phyloP scores from a whole-genome alignment of 1,139 yeast species.

The Casaregolazyma lundiana region DNA sequence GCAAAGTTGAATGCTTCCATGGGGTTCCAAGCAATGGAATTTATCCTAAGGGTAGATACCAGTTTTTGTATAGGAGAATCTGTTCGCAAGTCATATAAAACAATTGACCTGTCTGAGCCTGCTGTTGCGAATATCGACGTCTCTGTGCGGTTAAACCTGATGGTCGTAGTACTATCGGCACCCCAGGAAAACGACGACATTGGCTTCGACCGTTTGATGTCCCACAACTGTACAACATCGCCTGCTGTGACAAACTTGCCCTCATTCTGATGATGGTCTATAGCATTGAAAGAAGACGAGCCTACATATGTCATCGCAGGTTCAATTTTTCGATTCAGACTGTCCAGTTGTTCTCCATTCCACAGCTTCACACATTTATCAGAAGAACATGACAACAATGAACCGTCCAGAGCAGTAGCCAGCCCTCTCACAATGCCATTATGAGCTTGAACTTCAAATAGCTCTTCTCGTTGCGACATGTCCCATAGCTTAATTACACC shows the following conservation, averaged over 20 bases:
- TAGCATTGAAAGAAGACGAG: conserved; percentile 75
- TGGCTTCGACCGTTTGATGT: conserved; percentile 71
- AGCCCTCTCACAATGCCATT: conserved; percentile 87
- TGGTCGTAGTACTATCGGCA: conserved; percentile 80
- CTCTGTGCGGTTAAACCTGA: conserved; percentile 85
- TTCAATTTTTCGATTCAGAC: conserved; percentile 19
- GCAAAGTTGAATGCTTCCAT: conserved; percentile 96
- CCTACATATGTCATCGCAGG: conserved; percentile 70
- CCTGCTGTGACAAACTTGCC: conserved; percentile 89
- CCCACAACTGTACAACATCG: conserved; percentile 86
- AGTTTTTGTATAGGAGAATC: conserved; percentile 89
- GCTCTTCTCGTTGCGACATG: conserved; percentile 65
- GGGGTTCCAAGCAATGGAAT: conserved; percentile 92
- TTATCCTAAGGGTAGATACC: conserved; percentile 76
- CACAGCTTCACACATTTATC: conserved; percentile 88
- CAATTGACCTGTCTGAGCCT: conserved; percentile 88
- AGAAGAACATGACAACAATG: conserved; percentile 80
- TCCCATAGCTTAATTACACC: conserved; percentile 96
- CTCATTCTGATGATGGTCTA: conserved; percentile 80
- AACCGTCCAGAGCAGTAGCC: conserved; percentile 66
- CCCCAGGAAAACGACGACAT: conserved; percentile 87
- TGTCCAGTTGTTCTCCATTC: conserved; percentile 38
- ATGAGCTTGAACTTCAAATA: conserved; percentile 80
- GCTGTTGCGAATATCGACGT: conserved; percentile 85
- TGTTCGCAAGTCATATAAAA: conserved; percentile 88